Conservation (phyloP, 75 land plant genomes). For the Sequoia sempervirens region DNA sequence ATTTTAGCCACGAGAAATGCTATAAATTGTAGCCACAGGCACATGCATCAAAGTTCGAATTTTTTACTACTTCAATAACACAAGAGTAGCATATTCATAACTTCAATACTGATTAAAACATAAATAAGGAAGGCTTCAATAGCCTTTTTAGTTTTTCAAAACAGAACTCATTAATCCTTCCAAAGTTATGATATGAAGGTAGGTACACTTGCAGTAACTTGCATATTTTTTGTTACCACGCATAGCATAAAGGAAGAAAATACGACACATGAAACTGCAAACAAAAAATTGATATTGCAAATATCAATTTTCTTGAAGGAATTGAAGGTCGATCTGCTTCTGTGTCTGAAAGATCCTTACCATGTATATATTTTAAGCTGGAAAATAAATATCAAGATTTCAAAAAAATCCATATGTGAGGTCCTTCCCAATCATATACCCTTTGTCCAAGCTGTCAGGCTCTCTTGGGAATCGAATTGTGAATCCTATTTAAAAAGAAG, state of each 20-base stretch:
- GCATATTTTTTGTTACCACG: neutral
- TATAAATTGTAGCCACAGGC: neutral
- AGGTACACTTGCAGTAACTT: neutral
- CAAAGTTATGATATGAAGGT: neutral
- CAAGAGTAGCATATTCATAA: neutral
- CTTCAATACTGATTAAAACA: neutral
- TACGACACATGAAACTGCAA: neutral
- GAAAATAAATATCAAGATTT: neutral
- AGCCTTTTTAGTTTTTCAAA: neutral
- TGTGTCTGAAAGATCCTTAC: neutral
- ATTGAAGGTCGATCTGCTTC: neutral
- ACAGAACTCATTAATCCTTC: neutral
- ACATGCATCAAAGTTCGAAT: neutral
- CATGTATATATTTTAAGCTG: neutral
- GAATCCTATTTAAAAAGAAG: neutral
- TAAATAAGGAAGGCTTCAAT: neutral
- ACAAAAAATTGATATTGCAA: neutral
- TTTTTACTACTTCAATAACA: neutral
- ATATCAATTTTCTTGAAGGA: neutral
- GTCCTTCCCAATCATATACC: neutral
- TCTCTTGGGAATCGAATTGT: conserved; percentile 12
- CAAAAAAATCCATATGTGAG: neutral
- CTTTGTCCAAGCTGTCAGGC: conserved; percentile 12
- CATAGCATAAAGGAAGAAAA: neutral
- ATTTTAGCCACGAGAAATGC: no score